Evolutionary conservation across 345 rosid species (phyloP).

Genomic region (Carallia pectinifolia): DNA sequence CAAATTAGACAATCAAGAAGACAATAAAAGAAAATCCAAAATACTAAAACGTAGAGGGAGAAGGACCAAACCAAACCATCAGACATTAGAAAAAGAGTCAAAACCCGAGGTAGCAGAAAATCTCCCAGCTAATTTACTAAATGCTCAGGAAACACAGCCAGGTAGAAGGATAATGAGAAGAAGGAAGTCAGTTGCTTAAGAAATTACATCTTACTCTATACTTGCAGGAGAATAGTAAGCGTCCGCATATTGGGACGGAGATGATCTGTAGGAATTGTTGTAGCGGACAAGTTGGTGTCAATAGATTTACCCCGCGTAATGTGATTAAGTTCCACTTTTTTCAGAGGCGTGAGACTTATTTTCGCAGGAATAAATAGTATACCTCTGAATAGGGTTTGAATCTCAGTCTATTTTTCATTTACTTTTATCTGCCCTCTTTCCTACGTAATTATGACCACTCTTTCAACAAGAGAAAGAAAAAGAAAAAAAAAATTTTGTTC

Average conservation of each 20-base stretch:
- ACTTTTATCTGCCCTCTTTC: too few relatives aligned
- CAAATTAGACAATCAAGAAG: neutral
- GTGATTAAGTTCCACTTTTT: too few relatives aligned
- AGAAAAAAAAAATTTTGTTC: too few relatives aligned
- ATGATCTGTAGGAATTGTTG: neutral
- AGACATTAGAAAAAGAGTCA: neutral
- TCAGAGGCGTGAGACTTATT: too few relatives aligned
- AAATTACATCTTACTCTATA: neutral
- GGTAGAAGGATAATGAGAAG: constrained; percentile 12
- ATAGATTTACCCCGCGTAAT: neutral
- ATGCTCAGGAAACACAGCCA: constrained; percentile 9
- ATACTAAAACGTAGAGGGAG: constrained; percentile 10
- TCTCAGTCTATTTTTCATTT: too few relatives aligned
- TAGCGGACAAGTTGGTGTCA: neutral
- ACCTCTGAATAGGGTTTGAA: too few relatives aligned
- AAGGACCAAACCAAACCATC: constrained; percentile 1
- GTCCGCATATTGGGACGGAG: constrained; percentile 3
- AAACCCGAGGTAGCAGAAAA: constrained; percentile 5
- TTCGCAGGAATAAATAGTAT: too few relatives aligned
- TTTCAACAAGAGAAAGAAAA: too few relatives aligned
- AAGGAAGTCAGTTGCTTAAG: constrained; percentile 17
- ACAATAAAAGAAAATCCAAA: neutral
- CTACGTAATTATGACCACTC: too few relatives aligned
- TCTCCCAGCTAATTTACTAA: constrained; percentile 1
- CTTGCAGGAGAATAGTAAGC: constrained; percentile 5